Percentiles rank a stretch among this genome's conserved stretches.
These are phyloP conservation scores for Xylaria telfairii DNA, from an alignment of 495 filamentous ascomycete genomes.

Conservation along the genomic window DNA sequence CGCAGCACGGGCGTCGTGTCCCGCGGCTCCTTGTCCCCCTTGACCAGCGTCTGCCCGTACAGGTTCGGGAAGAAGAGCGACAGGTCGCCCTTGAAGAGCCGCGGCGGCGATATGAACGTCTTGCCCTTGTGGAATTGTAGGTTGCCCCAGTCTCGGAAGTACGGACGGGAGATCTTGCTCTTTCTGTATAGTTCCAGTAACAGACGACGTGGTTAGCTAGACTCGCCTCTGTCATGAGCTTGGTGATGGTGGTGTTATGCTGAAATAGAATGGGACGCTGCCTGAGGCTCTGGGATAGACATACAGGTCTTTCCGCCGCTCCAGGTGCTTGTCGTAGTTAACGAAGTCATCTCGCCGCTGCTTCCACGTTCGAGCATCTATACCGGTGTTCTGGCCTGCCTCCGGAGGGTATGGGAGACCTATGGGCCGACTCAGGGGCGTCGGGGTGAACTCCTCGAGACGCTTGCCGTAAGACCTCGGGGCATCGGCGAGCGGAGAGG, in stretches of 20 bases:
- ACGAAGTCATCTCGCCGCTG: slow-evolving; percentile 82
- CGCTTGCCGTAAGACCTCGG: slow-evolving; percentile 61
- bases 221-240: not conserved
- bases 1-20: slow-evolving; percentile 76
- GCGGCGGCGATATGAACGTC: slow-evolving; percentile 79
- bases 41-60: slow-evolving; percentile 71
- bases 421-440: slow-evolving; percentile 77
- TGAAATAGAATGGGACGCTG: not conserved
- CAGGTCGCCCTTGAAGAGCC: slow-evolving; percentile 73
- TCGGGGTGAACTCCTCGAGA: slow-evolving; percentile 67
- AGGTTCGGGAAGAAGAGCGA: slow-evolving; percentile 95
- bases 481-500: slow-evolving; percentile 53
- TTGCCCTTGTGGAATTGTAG: slow-evolving; percentile 84
- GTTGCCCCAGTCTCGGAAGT: slow-evolving; percentile 92
- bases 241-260: not conserved
- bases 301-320: slow-evolving; percentile 73
- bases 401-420: slow-evolving; percentile 75
- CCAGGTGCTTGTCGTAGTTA: slow-evolving; percentile 82
- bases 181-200: slow-evolving; percentile 44
- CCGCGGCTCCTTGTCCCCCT: slow-evolving; percentile 43
- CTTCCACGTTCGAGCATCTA: slow-evolving; percentile 68
- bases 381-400: slow-evolving; percentile 79
- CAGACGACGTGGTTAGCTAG: slow-evolving; percentile 19
- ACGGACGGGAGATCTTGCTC: slow-evolving; percentile 72
- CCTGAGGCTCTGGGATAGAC: slow-evolving; percentile 25